Conservation (phyloP, 2,329 filamentous ascomycete genomes). For the Pseudogymnoascus sp. region DNA sequence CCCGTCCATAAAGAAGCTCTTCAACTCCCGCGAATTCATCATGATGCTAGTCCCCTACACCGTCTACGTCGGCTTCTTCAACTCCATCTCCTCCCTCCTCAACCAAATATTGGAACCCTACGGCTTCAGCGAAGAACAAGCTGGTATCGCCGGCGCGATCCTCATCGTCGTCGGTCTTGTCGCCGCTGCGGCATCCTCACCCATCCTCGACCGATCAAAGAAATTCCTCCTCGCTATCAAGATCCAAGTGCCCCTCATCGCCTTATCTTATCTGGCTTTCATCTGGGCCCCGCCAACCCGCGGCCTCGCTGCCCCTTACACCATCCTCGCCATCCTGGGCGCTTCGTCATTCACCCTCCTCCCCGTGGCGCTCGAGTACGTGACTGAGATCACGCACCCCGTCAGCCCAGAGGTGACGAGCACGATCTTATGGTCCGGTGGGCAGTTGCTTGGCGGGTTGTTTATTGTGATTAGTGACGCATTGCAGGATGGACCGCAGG, state of each 20-base stretch:
- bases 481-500: conserved; percentile 44
- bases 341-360: conserved; percentile 73
- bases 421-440: conserved; percentile 77
- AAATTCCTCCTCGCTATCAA: conserved; percentile 68
- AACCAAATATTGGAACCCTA: conserved; percentile 84
- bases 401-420: conserved; percentile 78
- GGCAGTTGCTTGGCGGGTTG: conserved; percentile 75
- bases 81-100: conserved; percentile 77
- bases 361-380: conserved; percentile 77
- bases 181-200: conserved; percentile 65
- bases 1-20: conserved; percentile 47
- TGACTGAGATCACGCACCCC: conserved; percentile 82
- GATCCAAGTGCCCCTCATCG: conserved; percentile 66
- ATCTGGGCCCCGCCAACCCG: conserved; percentile 66
- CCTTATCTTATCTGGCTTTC: conserved; percentile 65
- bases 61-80: conserved; percentile 88
- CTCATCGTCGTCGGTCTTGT: conserved; percentile 85
- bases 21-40: conserved; percentile 64
- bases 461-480: conserved; percentile 81
- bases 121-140: conserved; percentile 72
- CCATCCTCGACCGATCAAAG: conserved; percentile 80
- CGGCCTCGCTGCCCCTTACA: conserved; percentile 60
- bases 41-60: conserved; percentile 74
- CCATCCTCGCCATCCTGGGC: conserved; percentile 69
- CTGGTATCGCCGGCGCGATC: conserved; percentile 82